These are phyloP conservation scores for Fomitopsis betulina DNA, from an alignment of 1,284 basidiomycete species.

Conservation along the genomic window DNA sequence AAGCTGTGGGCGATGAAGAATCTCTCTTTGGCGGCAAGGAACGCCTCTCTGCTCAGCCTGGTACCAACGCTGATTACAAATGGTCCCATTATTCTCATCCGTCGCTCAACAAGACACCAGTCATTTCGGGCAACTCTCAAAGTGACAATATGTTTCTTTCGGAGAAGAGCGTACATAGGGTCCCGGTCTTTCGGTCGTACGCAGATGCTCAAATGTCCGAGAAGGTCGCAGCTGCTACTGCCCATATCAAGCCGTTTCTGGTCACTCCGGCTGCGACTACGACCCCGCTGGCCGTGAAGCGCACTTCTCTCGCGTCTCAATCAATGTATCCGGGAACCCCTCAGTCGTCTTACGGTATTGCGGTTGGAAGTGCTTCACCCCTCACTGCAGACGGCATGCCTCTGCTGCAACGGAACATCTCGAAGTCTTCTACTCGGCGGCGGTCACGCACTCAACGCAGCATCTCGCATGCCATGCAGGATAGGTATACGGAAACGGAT, in stretches of 20 bases:
- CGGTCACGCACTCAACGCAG: constrained; percentile 19
- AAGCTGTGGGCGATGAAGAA: constrained; percentile 43
- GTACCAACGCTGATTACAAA: constrained; percentile 40
- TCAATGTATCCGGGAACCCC: constrained; percentile 51
- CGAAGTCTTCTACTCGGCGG: constrained; percentile 20
- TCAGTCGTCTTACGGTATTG: constrained; percentile 29
- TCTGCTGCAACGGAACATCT: constrained; percentile 20
- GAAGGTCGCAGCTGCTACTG: constrained; percentile 10
- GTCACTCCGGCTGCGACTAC: constrained; percentile 19
- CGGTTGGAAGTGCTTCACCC: constrained; percentile 37
- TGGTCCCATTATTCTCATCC: constrained; percentile 57
- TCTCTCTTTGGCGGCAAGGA: constrained; percentile 75
- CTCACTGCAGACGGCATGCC: constrained; percentile 43
- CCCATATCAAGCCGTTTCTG: constrained; percentile 1
- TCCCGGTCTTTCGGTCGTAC: neutral
- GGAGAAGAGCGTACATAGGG: neutral
- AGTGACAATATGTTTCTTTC: neutral
- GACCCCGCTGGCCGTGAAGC: constrained; percentile 21
- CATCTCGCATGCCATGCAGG: constrained; percentile 23
- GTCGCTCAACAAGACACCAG: constrained; percentile 10
- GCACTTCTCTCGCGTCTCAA: constrained; percentile 47
- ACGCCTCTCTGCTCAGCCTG: constrained; percentile 43
- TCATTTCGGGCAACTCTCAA: neutral
- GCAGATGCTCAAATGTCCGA: constrained; percentile 6
- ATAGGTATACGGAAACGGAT: constrained; percentile 4